Evolutionary conservation across 257 asterid species (phyloP), one percentile per base, ranked within the genome.

Genomic region (Nicotiana benthamiana): DNA sequence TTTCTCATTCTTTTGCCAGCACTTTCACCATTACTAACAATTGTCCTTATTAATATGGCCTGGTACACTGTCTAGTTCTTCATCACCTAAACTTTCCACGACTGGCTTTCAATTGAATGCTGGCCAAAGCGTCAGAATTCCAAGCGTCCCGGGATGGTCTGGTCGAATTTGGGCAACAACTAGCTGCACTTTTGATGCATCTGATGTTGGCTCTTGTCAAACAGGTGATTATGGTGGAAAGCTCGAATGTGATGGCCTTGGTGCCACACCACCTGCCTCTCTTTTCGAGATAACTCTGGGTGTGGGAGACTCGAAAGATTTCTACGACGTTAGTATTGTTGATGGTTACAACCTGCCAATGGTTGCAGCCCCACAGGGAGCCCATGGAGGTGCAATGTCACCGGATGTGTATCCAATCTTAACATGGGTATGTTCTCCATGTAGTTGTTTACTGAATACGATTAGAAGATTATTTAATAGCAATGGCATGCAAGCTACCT

Each of bases 151-250:
- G 0, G 94, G 97, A 11, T 94, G 97, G 97, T 90, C 98, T 0
- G 98, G 98, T 63, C 90, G 94, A 30, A 88, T 94, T 1, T 91
- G 97, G 98, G 98, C 91, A 13, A 90, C 97, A 81, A 94, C 98
- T 9, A 93, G 96, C 3, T 94, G 98, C 90, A 83, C 84, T 4
- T 94, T 94, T 59, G 93, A 91, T 26, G 86, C 85, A 9, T 81
- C 88, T 3, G 96, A 97, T 30, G 72, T 61, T 65, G 97, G 98
- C 60, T 82, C 92, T 6, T 94, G 97, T 86, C 90, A 86, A 59
- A 94, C 98, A 0, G 97, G 97, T 57, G 98, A 92, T 77, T 91
- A 96, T 59, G 94, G 94, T 0, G 97, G 98, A 80, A 89, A 81
- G 91, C 89, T 92, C 26, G 90, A 92, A 83, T 92, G 98, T 66